Percentiles rank a stretch among this genome's conserved stretches.
These are phyloP conservation scores for Aspergillus sclerotiicarbonarius DNA, from an alignment of 495 filamentous ascomycete species.

Conservation along the genomic window DNA sequence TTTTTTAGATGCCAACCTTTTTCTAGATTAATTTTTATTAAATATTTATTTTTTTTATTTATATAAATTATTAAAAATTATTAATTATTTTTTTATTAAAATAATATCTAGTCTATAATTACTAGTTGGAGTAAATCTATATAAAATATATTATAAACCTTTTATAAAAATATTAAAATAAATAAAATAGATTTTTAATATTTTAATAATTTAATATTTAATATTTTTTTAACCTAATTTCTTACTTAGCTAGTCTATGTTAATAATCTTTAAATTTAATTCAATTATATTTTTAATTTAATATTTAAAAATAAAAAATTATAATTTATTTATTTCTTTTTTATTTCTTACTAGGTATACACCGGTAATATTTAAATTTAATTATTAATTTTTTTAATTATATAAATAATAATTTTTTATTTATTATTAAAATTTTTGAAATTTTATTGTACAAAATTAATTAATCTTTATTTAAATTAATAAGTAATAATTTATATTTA, in stretches of 20 bases:
- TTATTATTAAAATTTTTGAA: not conserved
- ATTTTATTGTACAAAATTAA: not conserved
- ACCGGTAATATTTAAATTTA: not conserved
- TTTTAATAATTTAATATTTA: no score
- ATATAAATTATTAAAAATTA: not conserved
- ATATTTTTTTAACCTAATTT: not conserved
- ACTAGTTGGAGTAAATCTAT: no score
- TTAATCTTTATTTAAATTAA: no score
- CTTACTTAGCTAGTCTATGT: not conserved
- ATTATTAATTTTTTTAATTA: no score
- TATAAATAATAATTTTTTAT: not conserved
- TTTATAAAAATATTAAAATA: no score
- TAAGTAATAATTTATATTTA: no score
- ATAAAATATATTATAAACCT: no score
- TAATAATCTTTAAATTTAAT: slow-evolving; percentile 1
- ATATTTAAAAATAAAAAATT: not conserved
- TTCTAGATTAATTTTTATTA: no score
- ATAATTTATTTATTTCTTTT: not conserved
- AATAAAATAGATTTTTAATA: no score
- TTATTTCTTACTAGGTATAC: not conserved
- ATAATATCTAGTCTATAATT: not conserved
- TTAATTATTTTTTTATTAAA: not conserved
- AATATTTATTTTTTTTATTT: no score
- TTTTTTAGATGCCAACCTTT: no score
- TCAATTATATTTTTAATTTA: not conserved